phyloP scores from a whole-genome alignment of 1,284 basidiomycete genomes.

The Leccinum pachyderme region DNA sequence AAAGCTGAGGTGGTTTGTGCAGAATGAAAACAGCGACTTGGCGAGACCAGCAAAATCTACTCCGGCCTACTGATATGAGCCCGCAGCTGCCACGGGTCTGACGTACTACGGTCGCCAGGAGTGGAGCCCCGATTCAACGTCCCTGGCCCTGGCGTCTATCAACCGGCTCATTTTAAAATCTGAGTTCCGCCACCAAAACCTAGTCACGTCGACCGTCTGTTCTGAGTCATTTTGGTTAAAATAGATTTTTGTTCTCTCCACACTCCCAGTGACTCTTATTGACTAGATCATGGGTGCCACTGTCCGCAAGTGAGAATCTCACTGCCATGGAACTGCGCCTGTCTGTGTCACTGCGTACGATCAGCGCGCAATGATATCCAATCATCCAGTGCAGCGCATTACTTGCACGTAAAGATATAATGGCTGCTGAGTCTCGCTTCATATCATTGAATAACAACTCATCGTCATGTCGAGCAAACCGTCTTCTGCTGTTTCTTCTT shows the following conservation, averaged over 20 bases:
- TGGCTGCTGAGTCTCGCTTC: not conserved
- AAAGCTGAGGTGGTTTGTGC: not conserved
- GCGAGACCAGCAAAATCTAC: not conserved
- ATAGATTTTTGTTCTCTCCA: not conserved
- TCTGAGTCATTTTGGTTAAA: not conserved
- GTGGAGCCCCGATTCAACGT: not conserved
- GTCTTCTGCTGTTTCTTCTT: not conserved
- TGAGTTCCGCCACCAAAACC: not conserved
- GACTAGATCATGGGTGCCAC: not conserved
- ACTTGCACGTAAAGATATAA: conserved; percentile 2
- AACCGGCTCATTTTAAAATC: not conserved
- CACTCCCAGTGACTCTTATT: not conserved
- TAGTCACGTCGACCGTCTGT: not conserved
- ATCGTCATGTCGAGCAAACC: not conserved
- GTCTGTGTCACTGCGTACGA: not conserved
- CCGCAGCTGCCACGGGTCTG: not conserved
- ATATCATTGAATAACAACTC: not conserved
- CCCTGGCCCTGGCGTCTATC: not conserved
- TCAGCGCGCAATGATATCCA: not conserved
- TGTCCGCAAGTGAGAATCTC: not conserved
- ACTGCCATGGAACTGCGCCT: not conserved
- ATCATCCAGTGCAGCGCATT: not conserved
- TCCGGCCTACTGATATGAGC: not conserved
- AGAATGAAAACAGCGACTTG: not conserved
- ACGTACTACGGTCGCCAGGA: too few species aligned